These are phyloP conservation scores for Diplosphaera chodatii DNA, from an alignment of 139 green algal genomes.

Conservation along the genomic window DNA sequence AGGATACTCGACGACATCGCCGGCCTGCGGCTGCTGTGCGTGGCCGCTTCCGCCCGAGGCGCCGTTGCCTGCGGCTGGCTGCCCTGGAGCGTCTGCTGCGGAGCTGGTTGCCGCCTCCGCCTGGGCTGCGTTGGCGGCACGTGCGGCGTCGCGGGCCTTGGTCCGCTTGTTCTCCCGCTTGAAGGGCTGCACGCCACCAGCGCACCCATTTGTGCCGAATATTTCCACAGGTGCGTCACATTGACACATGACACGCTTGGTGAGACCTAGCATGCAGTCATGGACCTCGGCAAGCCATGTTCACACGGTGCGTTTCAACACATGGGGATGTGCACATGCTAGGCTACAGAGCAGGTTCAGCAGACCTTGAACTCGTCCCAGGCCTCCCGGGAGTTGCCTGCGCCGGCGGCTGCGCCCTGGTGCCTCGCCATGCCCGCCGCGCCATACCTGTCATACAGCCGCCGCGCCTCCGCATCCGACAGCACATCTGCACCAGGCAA, in stretches of 20 bases:
- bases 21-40: conserved; percentile 7
- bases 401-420: conserved; percentile 20
- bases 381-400: conserved; percentile 28
- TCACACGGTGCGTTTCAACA: too few species aligned
- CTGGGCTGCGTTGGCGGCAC: neutral
- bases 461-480: conserved; percentile 21
- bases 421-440: conserved; percentile 22
- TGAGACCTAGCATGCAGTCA: too few species aligned
- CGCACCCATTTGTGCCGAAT: too few species aligned
- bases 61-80: neutral
- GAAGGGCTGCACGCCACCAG: conserved; percentile 16
- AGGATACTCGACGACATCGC: conserved; percentile 48
- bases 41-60: neutral
- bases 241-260: too few species aligned
- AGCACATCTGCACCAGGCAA: conserved; percentile 30
- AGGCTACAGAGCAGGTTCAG: too few species aligned
- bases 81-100: neutral
- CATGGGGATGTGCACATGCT: too few species aligned
- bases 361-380: conserved; percentile 53
- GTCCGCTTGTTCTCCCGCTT: conserved; percentile 37
- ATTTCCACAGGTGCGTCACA: too few species aligned
- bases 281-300: too few species aligned
- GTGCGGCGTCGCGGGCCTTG: conserved; percentile 23
- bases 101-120: neutral
- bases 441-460: conserved; percentile 40